Conservation (phyloP, 2,329 filamentous ascomycete species). For the Claviceps quebecensis region DNA sequence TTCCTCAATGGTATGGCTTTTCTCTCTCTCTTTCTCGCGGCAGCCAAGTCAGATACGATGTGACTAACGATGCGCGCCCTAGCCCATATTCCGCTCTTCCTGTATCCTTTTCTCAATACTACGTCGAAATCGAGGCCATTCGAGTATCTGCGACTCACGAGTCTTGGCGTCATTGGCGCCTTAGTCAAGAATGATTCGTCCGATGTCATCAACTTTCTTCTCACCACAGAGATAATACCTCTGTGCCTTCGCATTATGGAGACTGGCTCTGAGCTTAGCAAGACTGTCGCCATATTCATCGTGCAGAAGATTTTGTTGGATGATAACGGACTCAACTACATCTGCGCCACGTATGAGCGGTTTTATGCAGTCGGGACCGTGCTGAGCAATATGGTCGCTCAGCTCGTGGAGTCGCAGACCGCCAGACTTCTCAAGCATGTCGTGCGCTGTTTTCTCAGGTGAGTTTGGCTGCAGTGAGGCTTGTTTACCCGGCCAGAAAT, state of each 20-base stretch:
- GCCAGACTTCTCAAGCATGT: constrained; percentile 94
- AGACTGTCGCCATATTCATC: constrained; percentile 98
- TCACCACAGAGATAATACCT: constrained; percentile 97
- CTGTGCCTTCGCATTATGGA: constrained; percentile 98
- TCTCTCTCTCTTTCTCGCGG: neutral
- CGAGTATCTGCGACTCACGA: constrained; percentile 91
- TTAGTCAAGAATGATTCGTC: constrained; percentile 98
- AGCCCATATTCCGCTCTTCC: constrained; percentile 95
- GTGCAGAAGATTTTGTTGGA: constrained; percentile 97
- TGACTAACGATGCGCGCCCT: constrained; percentile 4
- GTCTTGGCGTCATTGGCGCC: constrained; percentile 89
- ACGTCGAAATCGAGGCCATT: constrained; percentile 96
- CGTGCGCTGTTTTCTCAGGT: constrained; percentile 92
- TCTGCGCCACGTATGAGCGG: constrained; percentile 94
- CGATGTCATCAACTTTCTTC: constrained; percentile 96
- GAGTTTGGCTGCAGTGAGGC: constrained; percentile 19
- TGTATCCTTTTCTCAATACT: constrained; percentile 97
- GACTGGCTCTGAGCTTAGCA: constrained; percentile 93
- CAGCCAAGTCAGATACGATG: too few relatives aligned
- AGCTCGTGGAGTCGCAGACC: constrained; percentile 94
- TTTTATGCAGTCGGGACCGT: constrained; percentile 98
- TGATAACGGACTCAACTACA: constrained; percentile 93
- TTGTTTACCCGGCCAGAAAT: neutral
- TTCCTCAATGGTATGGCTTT: constrained; percentile 68
- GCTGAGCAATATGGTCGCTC: constrained; percentile 95